phyloP scores from a whole-genome alignment of 345 rosid genomes.

The Eucalyptus guilfoylei region DNA sequence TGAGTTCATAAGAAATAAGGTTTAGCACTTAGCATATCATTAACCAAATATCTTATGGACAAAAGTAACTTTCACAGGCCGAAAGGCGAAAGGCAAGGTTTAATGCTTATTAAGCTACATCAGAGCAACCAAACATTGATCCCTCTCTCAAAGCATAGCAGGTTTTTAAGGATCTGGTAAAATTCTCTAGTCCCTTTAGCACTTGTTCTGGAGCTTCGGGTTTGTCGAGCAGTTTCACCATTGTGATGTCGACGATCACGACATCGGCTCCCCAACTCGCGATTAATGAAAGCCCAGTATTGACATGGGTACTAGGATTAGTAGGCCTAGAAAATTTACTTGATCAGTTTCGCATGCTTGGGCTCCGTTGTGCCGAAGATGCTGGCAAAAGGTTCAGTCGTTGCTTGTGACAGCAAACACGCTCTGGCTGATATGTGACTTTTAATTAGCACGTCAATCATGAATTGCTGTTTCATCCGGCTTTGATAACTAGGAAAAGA shows the following conservation, averaged over 20 bases:
- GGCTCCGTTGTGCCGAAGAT: conserved; percentile 84
- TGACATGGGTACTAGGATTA: neutral
- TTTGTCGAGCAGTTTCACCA: conserved; percentile 61
- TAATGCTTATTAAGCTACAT: neutral
- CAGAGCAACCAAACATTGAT: neutral
- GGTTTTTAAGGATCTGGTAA: conserved; percentile 53
- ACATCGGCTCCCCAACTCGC: conserved; percentile 92
- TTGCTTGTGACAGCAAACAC: conserved; percentile 8
- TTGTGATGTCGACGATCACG: conserved; percentile 80
- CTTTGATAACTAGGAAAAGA: neutral
- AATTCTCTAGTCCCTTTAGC: conserved; percentile 43
- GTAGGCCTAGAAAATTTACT: neutral
- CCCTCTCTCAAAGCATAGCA: conserved; percentile 28
- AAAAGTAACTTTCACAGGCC: neutral
- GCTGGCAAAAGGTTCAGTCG: conserved; percentile 67
- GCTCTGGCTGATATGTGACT: neutral
- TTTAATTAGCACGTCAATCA: neutral
- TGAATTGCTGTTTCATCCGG: neutral
- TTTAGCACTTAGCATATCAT: neutral
- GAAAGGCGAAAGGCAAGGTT: neutral
- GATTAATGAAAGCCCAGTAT: neutral
- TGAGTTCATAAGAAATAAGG: neutral
- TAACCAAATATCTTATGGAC: neutral
- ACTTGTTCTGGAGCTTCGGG: conserved; percentile 71
- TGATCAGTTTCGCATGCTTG: conserved; percentile 72